Percentiles rank a stretch among this genome's conserved stretches.
Evolutionary conservation across 2,329 filamentous ascomycete genomes (phyloP).

Genomic region (Ramularia collo-cygni): DNA sequence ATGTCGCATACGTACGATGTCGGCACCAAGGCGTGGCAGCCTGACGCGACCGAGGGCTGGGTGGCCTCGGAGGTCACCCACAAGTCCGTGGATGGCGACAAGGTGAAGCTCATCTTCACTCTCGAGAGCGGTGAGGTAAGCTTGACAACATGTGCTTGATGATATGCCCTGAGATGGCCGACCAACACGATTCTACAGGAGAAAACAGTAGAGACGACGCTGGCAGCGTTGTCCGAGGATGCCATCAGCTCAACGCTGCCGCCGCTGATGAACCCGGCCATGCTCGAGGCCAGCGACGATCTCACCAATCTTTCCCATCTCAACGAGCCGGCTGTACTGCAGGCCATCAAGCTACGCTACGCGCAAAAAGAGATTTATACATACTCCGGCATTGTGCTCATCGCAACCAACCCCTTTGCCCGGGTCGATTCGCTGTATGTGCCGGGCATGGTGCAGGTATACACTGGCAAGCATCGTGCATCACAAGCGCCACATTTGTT

Average conservation of each 20-base stretch:
- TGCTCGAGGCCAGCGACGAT: slow-evolving; percentile 98
- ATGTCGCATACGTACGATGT: slow-evolving; percentile 97
- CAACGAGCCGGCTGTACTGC: slow-evolving; percentile 94
- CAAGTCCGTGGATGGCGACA: slow-evolving; percentile 76
- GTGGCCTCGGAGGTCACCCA: slow-evolving; percentile 88
- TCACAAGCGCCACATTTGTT: slow-evolving; percentile 97
- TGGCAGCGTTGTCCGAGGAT: slow-evolving; percentile 67
- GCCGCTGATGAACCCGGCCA: slow-evolving; percentile 93
- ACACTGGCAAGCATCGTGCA: slow-evolving; percentile 91
- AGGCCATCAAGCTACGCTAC: slow-evolving; percentile 96
- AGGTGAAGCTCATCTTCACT: slow-evolving; percentile 79
- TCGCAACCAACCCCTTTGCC: slow-evolving; percentile 96
- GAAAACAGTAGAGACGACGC: slow-evolving; percentile 71
- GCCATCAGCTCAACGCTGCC: slow-evolving; percentile 73
- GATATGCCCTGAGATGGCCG: slow-evolving; percentile 3
- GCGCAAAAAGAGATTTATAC: slow-evolving; percentile 99
- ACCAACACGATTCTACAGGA: slow-evolving; percentile 45
- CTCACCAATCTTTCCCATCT: slow-evolving; percentile 94
- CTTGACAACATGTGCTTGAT: not conserved
- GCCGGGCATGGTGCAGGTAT: slow-evolving; percentile 98
- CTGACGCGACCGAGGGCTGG: slow-evolving; percentile 93
- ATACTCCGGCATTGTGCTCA: slow-evolving; percentile 96
- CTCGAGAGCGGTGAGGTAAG: slow-evolving; percentile 88
- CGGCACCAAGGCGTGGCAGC: slow-evolving; percentile 97
- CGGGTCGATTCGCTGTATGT: slow-evolving; percentile 97